Conservation (phyloP, 1,284 basidiomycete species). For the Jaminaea rosea region DNA sequence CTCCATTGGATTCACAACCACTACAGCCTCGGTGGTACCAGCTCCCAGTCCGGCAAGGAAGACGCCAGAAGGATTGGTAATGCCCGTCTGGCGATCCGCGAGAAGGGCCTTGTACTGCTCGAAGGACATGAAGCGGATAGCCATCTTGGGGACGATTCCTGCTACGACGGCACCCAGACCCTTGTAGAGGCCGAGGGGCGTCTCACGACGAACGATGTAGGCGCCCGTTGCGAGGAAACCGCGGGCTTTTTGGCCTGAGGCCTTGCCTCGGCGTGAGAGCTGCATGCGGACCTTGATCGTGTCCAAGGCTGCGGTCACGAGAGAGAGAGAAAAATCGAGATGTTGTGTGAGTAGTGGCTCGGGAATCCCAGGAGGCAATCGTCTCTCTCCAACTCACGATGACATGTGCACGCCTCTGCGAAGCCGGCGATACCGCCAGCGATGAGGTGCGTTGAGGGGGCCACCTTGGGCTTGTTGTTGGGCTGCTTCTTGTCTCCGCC, state of each 20-base stretch:
- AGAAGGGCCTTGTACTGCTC: slow-evolving; percentile 84
- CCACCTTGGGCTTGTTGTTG: slow-evolving; percentile 40
- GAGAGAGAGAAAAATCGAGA: neutral
- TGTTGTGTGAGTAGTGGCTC: neutral
- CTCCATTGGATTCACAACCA: slow-evolving; percentile 97
- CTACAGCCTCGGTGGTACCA: slow-evolving; percentile 79
- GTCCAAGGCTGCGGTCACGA: slow-evolving; percentile 55
- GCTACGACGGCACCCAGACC: slow-evolving; percentile 94
- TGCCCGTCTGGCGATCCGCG: slow-evolving; percentile 65
- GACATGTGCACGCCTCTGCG: slow-evolving; percentile 46
- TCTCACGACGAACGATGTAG: slow-evolving; percentile 82
- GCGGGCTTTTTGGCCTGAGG: slow-evolving; percentile 56
- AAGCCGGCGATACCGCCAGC: slow-evolving; percentile 47
- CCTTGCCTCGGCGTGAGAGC: slow-evolving; percentile 51
- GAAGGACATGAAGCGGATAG: slow-evolving; percentile 95
- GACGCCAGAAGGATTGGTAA: slow-evolving; percentile 63
- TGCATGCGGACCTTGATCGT: slow-evolving; percentile 98
- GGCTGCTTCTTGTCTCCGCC: neutral
- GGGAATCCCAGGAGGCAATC: neutral
- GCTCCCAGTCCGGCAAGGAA: slow-evolving; percentile 84
- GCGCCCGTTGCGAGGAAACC: slow-evolving; percentile 87
- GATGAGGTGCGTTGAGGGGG: slow-evolving; percentile 45
- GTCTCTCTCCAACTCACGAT: slow-evolving; percentile 30
- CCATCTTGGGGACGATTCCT: slow-evolving; percentile 96
- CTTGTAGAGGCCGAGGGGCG: slow-evolving; percentile 92